phyloP scores from a whole-genome alignment of 768 basidiomycete genomes.

The Boletus edulis region DNA sequence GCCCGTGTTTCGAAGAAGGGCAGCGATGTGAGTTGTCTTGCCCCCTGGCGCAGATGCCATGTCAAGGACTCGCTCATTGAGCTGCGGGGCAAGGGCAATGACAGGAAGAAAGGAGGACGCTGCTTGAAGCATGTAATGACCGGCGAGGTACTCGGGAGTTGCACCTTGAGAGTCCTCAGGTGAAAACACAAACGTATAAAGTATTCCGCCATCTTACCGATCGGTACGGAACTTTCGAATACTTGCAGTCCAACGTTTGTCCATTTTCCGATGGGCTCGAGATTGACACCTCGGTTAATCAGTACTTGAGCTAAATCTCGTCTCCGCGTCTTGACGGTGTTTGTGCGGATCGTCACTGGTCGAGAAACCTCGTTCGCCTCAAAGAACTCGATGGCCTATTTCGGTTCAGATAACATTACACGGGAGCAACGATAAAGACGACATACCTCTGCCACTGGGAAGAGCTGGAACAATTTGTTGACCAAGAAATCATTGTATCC shows the following conservation, averaged over 20 bases:
- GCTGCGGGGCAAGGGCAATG: constrained; percentile 90
- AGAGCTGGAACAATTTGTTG: constrained; percentile 92
- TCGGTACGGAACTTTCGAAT: constrained; percentile 93
- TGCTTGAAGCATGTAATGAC: constrained; percentile 99
- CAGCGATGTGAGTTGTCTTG: constrained; percentile 97
- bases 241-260: constrained; percentile 98
- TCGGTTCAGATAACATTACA: constrained; percentile 1
- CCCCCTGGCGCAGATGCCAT: constrained; percentile 99
- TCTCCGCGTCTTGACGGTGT: constrained; percentile 90
- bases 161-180: constrained; percentile 51
- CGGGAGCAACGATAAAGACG: not conserved
- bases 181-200: not conserved
- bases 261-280: constrained; percentile 99
- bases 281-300: constrained; percentile 93
- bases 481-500: constrained; percentile 96
- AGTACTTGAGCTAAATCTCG: constrained; percentile 92
- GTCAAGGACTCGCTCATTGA: constrained; percentile 90
- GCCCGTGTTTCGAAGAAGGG: constrained; percentile 97
- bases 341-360: constrained; percentile 97
- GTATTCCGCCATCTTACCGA: constrained; percentile 50
- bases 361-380: constrained; percentile 95
- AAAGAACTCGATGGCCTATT: constrained; percentile 94
- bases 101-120: constrained; percentile 99
- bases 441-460: constrained; percentile 85
- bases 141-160: constrained; percentile 97